Base-by-base conservation (phyloP, 805 yeast genomes). In the Wickerhamomyces pijperi region DNA sequence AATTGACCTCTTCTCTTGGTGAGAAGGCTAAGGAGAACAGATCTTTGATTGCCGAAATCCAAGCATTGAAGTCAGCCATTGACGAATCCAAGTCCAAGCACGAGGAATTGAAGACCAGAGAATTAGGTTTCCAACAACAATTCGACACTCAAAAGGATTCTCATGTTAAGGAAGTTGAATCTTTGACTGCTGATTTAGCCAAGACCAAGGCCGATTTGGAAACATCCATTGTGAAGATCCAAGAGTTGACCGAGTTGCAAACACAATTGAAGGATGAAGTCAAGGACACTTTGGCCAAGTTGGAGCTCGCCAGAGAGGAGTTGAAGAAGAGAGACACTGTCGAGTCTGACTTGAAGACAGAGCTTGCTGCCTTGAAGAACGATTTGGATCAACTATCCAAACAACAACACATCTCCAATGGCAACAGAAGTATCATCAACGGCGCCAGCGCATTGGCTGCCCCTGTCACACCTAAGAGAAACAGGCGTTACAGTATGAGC, bases 1-100 rank as follows among this genome's bases (percentile, higher is more conserved):
- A 88, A 60, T 74, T 92, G 49, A 90, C 97, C 3, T 94, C 90
- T 54, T 73, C 81, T 12, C 68, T 90, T 44, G 76, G 95, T 1
- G 63, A 77, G 29, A 83, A 85, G 58, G 79, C 82, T 19, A 83
- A 76, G 47, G 96, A 86, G 49, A 88, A 88, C 60, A 81, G 80
- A 64, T 72, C 70, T 44, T 68, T 90, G 54, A 68, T 74, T 42
- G 61, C 63, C 14, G 82, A 82, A 51, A 73, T 88, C 37, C 70
- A 72, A 35, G 52, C 55, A 12, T 55, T 78, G 39, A 74, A 71
- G 44, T 50, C 50, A 9, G 62, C 68, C 19, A 66, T 85, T 42
- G 74, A 70, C 25, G 79, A 73, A 45, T 69, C 78, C 6, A 63
- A 68, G 34, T 59, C 58, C 32, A 67, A 74, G 2, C 78, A 76